Conservation (phyloP, 2,329 filamentous ascomycete genomes). For the Curvularia sp. region DNA sequence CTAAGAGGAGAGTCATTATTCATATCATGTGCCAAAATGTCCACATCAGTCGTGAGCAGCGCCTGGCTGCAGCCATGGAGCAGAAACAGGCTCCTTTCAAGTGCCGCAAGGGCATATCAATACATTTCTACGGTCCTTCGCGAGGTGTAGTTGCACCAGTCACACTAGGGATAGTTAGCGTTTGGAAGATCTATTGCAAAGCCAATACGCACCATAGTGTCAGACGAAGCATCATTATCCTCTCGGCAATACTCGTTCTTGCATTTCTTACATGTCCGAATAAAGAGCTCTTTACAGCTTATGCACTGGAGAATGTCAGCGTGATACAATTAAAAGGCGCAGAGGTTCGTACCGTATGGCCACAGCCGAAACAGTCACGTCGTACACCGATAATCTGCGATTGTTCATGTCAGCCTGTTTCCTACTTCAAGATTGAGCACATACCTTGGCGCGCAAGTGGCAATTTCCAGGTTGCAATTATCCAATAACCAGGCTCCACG, state of each 20-base stretch:
- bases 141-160: conserved; percentile 51
- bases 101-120: conserved; percentile 16
- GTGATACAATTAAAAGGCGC: background rate
- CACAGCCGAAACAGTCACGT: conserved; percentile 85
- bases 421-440: conserved; percentile 33
- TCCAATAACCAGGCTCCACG: conserved; percentile 47
- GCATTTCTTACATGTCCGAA: conserved; percentile 75
- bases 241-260: conserved; percentile 81
- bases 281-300: conserved; percentile 74
- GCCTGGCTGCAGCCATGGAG: background rate
- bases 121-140: conserved; percentile 48
- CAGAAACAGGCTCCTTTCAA: background rate
- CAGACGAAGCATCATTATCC: conserved; percentile 82
- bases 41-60: background rate
- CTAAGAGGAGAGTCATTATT: conserved; percentile 23
- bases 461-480: conserved; percentile 42
- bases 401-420: conserved; percentile 40
- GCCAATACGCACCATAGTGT: conserved; percentile 56
- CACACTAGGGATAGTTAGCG: conserved; percentile 41
- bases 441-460: conserved; percentile 51
- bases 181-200: too few relatives aligned
- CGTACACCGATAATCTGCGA: conserved; percentile 60
- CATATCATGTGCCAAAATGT: conserved; percentile 11
- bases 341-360: conserved; percentile 66
- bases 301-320: conserved; percentile 65